A percentile compares a stretch with the other conserved stretches of the same genome.
phyloP scores from a whole-genome alignment of 2,329 filamentous ascomycete species.

The Nigrograna mackinnonii region DNA sequence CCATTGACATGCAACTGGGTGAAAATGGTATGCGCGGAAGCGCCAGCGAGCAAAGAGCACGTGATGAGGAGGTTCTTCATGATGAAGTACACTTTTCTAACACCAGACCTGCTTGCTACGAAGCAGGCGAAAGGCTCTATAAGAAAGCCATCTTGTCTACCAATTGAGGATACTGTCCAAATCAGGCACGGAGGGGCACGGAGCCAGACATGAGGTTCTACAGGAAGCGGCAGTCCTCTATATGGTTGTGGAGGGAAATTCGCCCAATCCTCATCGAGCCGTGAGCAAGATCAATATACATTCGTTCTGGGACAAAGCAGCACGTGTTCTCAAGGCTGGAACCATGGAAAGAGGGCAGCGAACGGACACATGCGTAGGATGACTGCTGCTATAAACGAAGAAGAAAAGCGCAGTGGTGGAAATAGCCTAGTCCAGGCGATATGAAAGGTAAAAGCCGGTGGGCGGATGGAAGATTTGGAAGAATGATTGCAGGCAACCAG shows the following conservation, averaged over 20 bases:
- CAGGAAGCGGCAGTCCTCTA: conserved; percentile 3
- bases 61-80: conserved; percentile 27
- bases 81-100: conserved; percentile 18
- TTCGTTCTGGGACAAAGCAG: conserved; percentile 4
- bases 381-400: conserved; percentile 2
- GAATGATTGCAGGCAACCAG: conserved; percentile 23
- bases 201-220: conserved; percentile 11
- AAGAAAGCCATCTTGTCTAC: conserved; percentile 18
- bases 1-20: conserved; percentile 51
- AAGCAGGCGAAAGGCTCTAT: conserved; percentile 23
- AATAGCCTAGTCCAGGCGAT: conserved; percentile 9
- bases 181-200: conserved; percentile 29
- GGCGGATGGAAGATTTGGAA: conserved; percentile 27
- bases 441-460: conserved; percentile 25
- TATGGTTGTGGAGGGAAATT: conserved; percentile 5
- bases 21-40: conserved; percentile 56
- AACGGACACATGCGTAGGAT: conserved; percentile 7
- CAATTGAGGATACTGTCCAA: conserved; percentile 12
- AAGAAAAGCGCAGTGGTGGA: conserved; percentile 1
- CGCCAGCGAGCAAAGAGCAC: conserved; percentile 30
- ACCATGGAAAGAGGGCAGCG: conserved; percentile 1
- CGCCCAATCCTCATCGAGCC: conserved; percentile 9
- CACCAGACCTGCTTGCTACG: not conserved
- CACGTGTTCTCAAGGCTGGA: conserved; percentile 17
- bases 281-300: conserved; percentile 21